These are phyloP conservation scores for Solanum medicagineum DNA, from an alignment of 257 asterid species.

Conservation along the genomic window DNA sequence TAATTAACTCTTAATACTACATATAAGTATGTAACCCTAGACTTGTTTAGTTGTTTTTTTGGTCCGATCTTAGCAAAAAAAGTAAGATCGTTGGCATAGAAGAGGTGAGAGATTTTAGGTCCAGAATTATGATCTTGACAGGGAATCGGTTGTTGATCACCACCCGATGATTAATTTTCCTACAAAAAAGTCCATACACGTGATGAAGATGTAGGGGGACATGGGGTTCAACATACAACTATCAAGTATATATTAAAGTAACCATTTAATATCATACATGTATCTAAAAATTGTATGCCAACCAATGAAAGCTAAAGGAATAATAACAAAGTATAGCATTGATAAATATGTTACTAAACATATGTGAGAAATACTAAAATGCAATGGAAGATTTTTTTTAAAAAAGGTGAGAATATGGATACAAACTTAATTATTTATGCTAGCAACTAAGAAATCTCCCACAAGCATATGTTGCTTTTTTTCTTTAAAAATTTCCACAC, in stretches of 20 bases:
- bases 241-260: background rate
- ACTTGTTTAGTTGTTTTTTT: too few species aligned
- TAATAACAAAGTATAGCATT: background rate
- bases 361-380: background rate
- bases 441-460: background rate
- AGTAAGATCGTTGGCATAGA: too few species aligned
- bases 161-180: too few species aligned
- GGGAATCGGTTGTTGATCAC: too few species aligned
- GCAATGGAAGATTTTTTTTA: background rate
- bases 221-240: background rate
- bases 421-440: background rate
- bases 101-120: too few species aligned
- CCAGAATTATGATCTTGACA: too few species aligned
- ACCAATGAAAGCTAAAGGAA: background rate
- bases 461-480: background rate
- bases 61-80: too few species aligned
- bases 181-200: too few species aligned
- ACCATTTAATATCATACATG: background rate
- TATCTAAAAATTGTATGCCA: background rate
- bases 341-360: background rate
- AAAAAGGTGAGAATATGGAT: background rate
- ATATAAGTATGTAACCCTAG: too few species aligned
- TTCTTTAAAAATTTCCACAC: background rate
- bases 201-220: too few species aligned
- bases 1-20: too few species aligned